These are phyloP conservation scores for Tausonia pullulans DNA, from an alignment of 1,284 basidiomycete genomes.

Conservation along the genomic window DNA sequence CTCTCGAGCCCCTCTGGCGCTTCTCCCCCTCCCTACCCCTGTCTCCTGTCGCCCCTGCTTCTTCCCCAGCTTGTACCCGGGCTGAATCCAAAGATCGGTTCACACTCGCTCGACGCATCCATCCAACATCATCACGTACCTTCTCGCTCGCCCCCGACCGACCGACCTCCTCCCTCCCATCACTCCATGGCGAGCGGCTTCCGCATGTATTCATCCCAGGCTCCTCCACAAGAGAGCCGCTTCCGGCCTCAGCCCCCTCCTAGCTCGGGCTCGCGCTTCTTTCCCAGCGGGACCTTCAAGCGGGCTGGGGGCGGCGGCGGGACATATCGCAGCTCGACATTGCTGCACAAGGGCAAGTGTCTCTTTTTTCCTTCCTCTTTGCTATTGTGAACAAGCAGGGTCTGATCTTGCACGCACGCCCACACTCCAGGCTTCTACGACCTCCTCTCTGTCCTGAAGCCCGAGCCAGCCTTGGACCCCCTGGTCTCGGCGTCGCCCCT, in stretches of 20 bases:
- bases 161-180: no score
- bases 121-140: no score
- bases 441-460: conserved; percentile 6
- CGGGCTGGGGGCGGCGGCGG: neutral
- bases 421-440: conserved; percentile 11
- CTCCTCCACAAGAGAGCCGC: no score
- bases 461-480: neutral
- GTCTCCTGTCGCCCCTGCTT: no score
- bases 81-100: no score
- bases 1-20: no score
- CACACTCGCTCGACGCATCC: no score
- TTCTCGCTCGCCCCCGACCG: no score
- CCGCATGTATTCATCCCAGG: no score
- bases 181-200: no score
- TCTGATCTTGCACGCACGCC: neutral
- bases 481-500: neutral
- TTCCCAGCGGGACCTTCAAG: neutral
- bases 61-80: no score
- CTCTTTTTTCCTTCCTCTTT: neutral
- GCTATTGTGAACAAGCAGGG: neutral
- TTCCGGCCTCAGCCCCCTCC: neutral
- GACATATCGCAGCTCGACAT: conserved; percentile 12
- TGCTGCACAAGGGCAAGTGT: conserved; percentile 9
- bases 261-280: neutral
- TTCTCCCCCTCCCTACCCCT: no score